These are phyloP conservation scores for Fremontodendron californicum DNA, from an alignment of 345 rosid genomes.

Conservation along the genomic window DNA sequence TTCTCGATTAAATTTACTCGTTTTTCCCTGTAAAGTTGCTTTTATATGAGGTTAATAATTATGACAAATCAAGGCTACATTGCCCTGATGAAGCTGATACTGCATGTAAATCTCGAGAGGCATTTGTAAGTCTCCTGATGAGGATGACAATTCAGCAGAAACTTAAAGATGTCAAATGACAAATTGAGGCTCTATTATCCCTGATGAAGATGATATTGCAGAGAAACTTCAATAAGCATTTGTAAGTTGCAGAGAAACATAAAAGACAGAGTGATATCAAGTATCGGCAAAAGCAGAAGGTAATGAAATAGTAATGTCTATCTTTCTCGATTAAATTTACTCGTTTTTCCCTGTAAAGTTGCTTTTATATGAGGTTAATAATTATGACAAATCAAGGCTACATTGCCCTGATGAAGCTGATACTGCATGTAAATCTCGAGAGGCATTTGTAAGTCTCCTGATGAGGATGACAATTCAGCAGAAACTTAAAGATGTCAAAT, in stretches of 20 bases:
- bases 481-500: neutral
- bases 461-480: neutral
- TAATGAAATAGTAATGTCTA: neutral
- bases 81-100: neutral
- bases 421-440: neutral
- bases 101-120: neutral
- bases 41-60: neutral
- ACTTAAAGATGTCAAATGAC: neutral
- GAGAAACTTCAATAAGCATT: too few species aligned
- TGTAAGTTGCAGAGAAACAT: too few species aligned
- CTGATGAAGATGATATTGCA: too few species aligned
- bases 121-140: neutral
- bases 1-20: neutral
- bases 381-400: neutral
- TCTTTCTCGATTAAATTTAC: neutral
- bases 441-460: neutral
- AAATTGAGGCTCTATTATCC: neutral
- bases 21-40: neutral
- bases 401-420: neutral
- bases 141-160: neutral
- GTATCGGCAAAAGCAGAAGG: neutral
- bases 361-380: neutral
- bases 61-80: neutral
- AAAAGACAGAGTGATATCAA: neutral
- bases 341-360: neutral